Base-by-base conservation (phyloP, 768 basidiomycete genomes). In the Hericium alpestre region DNA sequence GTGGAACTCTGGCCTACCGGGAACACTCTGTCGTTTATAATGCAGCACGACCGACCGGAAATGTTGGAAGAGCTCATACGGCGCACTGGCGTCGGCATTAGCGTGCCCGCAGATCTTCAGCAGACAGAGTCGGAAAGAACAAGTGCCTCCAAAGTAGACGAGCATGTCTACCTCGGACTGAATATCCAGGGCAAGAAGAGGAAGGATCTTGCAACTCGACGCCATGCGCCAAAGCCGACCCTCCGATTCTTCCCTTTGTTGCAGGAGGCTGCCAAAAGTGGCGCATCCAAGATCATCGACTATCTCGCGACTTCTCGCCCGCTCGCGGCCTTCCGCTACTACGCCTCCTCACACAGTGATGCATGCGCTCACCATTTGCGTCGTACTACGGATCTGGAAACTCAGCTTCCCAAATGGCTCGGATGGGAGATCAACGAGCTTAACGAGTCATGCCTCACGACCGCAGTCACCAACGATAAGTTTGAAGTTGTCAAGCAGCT, bases 161-260 rank as follows among this genome's bases (percentile, higher is more conserved):
- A 18, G 38, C 58, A 54, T 15, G 41, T 77, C 0, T 85, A 84
- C 61, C 76, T 83, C 16, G 82, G 83, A 0, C 71, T 86, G 43
- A 77, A 76, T 55, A 79, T 84, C 20, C 79, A 82, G 57, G 82
- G 82, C n/a, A 82, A 81, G 71, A 83, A 84, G 63, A 72, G 79
- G 3, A 71, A 72, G 15, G 81, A 83, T 61, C 70, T 83, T 9
- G 78, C 0, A 59, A 66, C n/a, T 70, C 76, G 1, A 62, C 56
- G 43, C 2, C 38, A 18, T 0, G 37, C 1, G 27, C 46, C 9
- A 43, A 50, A 18, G 18, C 2, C 6, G n/a, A 37, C 48, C 13
- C 37, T 20, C 16, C 41, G 55, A 40, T 53, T 54, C 15, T 61
- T 38, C 6, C 43, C 47, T 38, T 4, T 58, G 15, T 50, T 59